Percentiles rank a stretch among this genome's conserved stretches.
Evolutionary conservation across 108 stramenopile genomes (phyloP).

Genomic region (Craspedostauros australis): DNA sequence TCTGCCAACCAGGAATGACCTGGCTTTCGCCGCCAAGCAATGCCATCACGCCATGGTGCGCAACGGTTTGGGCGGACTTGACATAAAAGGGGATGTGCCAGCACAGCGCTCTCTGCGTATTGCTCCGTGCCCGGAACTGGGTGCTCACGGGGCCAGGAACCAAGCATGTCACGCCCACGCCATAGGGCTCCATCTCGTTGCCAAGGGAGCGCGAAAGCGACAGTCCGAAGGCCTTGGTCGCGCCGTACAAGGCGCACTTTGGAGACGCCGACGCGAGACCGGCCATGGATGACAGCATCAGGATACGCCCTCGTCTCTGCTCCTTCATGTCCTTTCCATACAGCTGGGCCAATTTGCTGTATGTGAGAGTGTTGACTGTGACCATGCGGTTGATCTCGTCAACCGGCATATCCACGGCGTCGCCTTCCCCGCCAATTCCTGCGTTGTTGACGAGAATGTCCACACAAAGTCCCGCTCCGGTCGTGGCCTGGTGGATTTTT

Average conservation of each 20-base stretch:
- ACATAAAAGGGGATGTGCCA: constrained; percentile 78
- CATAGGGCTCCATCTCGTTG: constrained; percentile 73
- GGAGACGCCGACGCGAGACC: constrained; percentile 57
- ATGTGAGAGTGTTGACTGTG: constrained; percentile 54
- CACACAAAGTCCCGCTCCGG: constrained; percentile 50
- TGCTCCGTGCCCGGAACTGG: constrained; percentile 48
- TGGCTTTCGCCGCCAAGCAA: constrained; percentile 68
- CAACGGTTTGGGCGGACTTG: constrained; percentile 46
- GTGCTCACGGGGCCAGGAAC: constrained; percentile 80
- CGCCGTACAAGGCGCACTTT: constrained; percentile 69
- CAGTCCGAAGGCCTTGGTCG: constrained; percentile 76
- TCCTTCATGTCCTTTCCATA: constrained; percentile 81
- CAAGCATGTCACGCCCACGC: constrained; percentile 84
- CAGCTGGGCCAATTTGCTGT: constrained; percentile 45
- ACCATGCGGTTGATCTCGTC: constrained; percentile 49
- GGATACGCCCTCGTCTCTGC: constrained; percentile 64
- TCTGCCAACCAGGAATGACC: constrained; percentile 68
- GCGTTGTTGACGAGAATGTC: constrained; percentile 85
- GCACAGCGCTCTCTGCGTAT: constrained; percentile 51
- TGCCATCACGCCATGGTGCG: constrained; percentile 61
- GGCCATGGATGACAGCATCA: constrained; percentile 70
- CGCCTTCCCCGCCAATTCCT: constrained; percentile 57
- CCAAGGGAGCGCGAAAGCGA: constrained; percentile 58
- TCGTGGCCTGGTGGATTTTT: constrained; percentile 58
- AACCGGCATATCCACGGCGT: constrained; percentile 36